Evolutionary conservation across 257 asterid species (phyloP).

Genomic region (Solanum chilense): DNA sequence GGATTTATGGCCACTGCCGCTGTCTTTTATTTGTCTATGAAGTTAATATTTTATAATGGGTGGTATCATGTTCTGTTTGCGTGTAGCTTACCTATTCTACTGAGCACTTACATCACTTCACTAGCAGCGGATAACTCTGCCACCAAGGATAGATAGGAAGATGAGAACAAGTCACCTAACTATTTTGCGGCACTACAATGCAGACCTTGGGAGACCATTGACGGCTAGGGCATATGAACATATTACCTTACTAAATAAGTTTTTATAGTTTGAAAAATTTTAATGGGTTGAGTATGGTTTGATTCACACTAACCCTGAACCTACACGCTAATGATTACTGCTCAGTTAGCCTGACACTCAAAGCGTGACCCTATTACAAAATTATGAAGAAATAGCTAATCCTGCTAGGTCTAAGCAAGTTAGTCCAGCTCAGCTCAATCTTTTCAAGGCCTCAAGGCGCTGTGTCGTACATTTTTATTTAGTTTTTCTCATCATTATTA

Average conservation of each 20-base stretch:
- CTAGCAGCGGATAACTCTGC: background rate
- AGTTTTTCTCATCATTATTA: background rate
- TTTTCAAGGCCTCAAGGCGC: background rate
- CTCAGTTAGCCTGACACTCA: background rate
- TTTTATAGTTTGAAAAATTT: background rate
- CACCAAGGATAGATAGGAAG: background rate
- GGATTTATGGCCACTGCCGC: too few relatives aligned
- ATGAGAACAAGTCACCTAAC: background rate
- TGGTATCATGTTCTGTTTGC: background rate
- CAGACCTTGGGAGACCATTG: background rate
- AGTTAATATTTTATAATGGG: too few relatives aligned
- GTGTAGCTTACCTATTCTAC: background rate
- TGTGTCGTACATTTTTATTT: background rate
- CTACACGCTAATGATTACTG: background rate
- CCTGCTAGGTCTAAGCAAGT: background rate
- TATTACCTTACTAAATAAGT: background rate
- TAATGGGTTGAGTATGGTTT: background rate
- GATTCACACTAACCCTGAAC: background rate
- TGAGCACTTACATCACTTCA: background rate
- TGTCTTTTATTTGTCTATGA: too few relatives aligned
- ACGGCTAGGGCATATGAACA: background rate
- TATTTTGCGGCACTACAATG: background rate
- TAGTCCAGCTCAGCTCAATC: background rate
- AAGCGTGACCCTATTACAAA: background rate
- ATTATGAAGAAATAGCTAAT: background rate